These are phyloP conservation scores for Hanseniaspora mollemarum DNA, from an alignment of 805 yeast species.

Conservation along the genomic window DNA sequence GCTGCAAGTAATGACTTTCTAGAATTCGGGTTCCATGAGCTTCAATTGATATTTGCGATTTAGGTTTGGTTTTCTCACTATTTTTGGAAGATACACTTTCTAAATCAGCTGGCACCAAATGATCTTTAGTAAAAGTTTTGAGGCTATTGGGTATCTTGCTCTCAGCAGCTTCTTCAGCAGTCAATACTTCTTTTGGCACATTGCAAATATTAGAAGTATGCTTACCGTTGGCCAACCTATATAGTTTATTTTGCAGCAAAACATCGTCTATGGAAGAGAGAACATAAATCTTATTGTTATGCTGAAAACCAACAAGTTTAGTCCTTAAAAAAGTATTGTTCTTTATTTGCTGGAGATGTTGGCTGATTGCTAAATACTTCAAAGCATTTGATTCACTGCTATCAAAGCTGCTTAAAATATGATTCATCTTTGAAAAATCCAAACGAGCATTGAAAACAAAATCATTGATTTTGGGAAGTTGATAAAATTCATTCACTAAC, in stretches of 20 bases:
- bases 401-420: conserved; percentile 15
- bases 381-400: conserved; percentile 1
- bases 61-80: neutral
- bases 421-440: conserved; percentile 26
- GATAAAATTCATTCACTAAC: conserved; percentile 45
- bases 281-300: conserved; percentile 76
- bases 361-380: conserved; percentile 15
- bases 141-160: neutral
- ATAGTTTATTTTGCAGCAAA: conserved; percentile 47
- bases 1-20: conserved; percentile 64
- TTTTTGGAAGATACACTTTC: conserved; percentile 1
- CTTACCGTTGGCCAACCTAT: conserved; percentile 29
- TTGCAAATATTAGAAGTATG: conserved; percentile 27
- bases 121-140: neutral
- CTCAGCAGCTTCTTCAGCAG: neutral
- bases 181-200: neutral
- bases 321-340: conserved; percentile 57
- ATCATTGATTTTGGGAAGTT: conserved; percentile 29
- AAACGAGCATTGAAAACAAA: conserved; percentile 30
- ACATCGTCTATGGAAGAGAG: conserved; percentile 87
- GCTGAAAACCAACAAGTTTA: conserved; percentile 79
- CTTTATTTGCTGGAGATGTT: conserved; percentile 26
- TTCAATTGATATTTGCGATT: neutral
- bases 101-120: neutral
- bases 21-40: conserved; percentile 17